Evolutionary conservation across 306 rosid species (phyloP).

Genomic region (Vigna reflexopilosa): DNA sequence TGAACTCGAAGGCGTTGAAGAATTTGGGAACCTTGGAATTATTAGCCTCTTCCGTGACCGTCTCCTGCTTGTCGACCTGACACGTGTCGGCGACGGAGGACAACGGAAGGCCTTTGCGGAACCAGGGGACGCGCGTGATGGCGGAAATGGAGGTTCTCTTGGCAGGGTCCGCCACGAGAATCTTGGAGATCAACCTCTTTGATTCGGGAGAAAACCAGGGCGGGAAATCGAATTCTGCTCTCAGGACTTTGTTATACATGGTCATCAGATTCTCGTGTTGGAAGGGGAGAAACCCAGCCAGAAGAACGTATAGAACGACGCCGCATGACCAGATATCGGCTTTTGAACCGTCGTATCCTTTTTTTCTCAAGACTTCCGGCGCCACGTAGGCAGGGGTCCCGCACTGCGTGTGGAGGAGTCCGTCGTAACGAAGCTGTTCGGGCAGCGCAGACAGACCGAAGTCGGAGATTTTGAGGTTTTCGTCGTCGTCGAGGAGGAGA

Average conservation of each 20-base stretch:
- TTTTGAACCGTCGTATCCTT: slow-evolving; percentile 74
- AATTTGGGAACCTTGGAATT: slow-evolving; percentile 53
- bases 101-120: slow-evolving; percentile 38
- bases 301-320: slow-evolving; percentile 64
- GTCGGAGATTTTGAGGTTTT: slow-evolving; percentile 71
- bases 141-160: slow-evolving; percentile 62
- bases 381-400: slow-evolving; percentile 92
- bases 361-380: slow-evolving; percentile 69
- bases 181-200: slow-evolving; percentile 58
- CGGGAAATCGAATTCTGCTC: slow-evolving; percentile 69
- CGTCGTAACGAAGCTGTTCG: slow-evolving; percentile 72
- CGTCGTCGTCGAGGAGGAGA: slow-evolving; percentile 70
- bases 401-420: slow-evolving; percentile 84
- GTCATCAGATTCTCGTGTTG: slow-evolving; percentile 69
- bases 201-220: slow-evolving; percentile 75
- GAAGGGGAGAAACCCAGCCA: slow-evolving; percentile 84
- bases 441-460: slow-evolving; percentile 84
- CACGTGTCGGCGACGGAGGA: slow-evolving; percentile 43
- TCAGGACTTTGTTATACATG: slow-evolving; percentile 70
- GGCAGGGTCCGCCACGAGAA: slow-evolving; percentile 68
- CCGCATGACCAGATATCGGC: slow-evolving; percentile 90
- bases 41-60: neutral
- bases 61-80: slow-evolving; percentile 20
- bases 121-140: slow-evolving; percentile 74
- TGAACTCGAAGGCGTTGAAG: slow-evolving; percentile 80